Percentiles rank a stretch among this genome's conserved stretches.
phyloP scores from a whole-genome alignment of 495 filamentous ascomycete genomes.

The Penicillium argentinense region DNA sequence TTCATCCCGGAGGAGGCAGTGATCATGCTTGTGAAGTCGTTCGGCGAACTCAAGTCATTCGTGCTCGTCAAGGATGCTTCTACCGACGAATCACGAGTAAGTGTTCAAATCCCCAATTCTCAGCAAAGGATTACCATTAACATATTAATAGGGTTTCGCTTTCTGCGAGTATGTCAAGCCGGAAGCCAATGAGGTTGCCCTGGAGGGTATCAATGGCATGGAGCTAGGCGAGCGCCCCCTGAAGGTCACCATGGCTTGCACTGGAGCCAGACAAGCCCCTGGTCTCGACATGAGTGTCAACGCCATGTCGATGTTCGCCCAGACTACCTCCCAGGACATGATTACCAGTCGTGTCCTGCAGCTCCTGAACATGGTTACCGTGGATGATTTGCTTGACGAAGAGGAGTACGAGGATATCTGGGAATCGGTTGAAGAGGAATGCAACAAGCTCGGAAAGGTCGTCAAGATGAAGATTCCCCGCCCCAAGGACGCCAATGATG shows the following conservation, averaged over 20 bases:
- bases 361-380: slow-evolving; percentile 95
- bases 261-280: slow-evolving; percentile 85
- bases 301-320: slow-evolving; percentile 98
- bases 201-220: slow-evolving; percentile 91
- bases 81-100: slow-evolving; percentile 85
- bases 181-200: slow-evolving; percentile 74
- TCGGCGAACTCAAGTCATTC: slow-evolving; percentile 93
- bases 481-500: slow-evolving; percentile 75
- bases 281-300: slow-evolving; percentile 94
- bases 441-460: slow-evolving; percentile 82
- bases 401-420: slow-evolving; percentile 97
- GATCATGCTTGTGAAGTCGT: slow-evolving; percentile 81
- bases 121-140: slow-evolving; percentile 18
- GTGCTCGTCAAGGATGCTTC: slow-evolving; percentile 83
- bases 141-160: slow-evolving; percentile 74
- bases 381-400: slow-evolving; percentile 89
- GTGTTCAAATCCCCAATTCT: slow-evolving; percentile 26
- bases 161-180: slow-evolving; percentile 94
- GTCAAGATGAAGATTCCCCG: slow-evolving; percentile 87
- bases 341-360: slow-evolving; percentile 82
- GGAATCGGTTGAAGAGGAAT: slow-evolving; percentile 90
- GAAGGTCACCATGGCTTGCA: slow-evolving; percentile 83
- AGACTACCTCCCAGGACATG: slow-evolving; percentile 76
- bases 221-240: slow-evolving; percentile 82
- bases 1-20: slow-evolving; percentile 91